These are phyloP conservation scores for Ustilago trichophora DNA, from an alignment of 1,284 basidiomycete genomes.

Conservation along the genomic window DNA sequence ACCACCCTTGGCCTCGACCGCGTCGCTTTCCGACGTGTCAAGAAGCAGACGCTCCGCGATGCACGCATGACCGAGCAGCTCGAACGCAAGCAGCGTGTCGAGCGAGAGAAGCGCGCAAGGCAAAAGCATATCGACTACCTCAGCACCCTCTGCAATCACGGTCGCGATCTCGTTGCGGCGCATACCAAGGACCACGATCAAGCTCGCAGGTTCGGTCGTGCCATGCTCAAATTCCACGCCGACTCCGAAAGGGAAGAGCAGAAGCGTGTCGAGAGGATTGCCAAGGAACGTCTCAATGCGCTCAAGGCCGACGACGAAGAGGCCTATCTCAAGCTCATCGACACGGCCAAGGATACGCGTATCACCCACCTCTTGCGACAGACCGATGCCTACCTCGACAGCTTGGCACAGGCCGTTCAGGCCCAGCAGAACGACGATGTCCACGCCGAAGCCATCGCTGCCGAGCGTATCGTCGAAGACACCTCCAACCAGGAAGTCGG, in stretches of 20 bases:
- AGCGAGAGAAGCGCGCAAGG: constrained; percentile 91
- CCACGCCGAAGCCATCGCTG: constrained; percentile 62
- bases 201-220: constrained; percentile 69
- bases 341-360: constrained; percentile 98
- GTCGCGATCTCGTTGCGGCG: constrained; percentile 76
- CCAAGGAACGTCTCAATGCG: constrained; percentile 97
- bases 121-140: constrained; percentile 97
- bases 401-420: constrained; percentile 90
- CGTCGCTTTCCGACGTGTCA: constrained; percentile 85
- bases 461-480: constrained; percentile 49
- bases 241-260: constrained; percentile 71
- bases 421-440: constrained; percentile 86
- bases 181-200: constrained; percentile 71
- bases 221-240: constrained; percentile 69
- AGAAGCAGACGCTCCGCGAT: constrained; percentile 88
- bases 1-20: constrained; percentile 88
- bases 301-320: constrained; percentile 99
- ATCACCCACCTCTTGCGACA: constrained; percentile 95
- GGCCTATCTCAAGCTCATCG: constrained; percentile 98
- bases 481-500: constrained; percentile 59
- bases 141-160: constrained; percentile 85
- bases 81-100: constrained; percentile 89
- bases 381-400: constrained; percentile 94
- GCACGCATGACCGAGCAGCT: constrained; percentile 88
- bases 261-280: constrained; percentile 86